Percentiles rank a stretch among this genome's conserved stretches.
Evolutionary conservation across 1,284 basidiomycete genomes (phyloP).

Genomic region (Baeospora myosura): DNA sequence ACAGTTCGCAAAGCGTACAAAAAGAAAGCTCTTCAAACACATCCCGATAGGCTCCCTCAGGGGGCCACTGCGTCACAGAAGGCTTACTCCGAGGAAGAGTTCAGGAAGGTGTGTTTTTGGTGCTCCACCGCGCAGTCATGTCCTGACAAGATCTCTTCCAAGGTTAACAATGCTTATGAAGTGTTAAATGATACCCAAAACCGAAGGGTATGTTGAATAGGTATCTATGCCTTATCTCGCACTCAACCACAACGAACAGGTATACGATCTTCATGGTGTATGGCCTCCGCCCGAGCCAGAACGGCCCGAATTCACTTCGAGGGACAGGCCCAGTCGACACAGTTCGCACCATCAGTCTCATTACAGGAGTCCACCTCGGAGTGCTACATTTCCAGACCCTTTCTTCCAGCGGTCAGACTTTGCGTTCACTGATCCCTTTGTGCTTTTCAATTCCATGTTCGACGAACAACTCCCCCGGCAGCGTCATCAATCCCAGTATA

Average conservation of each 20-base stretch:
- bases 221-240: slow-evolving; percentile 1
- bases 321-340: slow-evolving; percentile 14
- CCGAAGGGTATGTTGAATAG: slow-evolving; percentile 26
- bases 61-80: slow-evolving; percentile 33
- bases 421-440: slow-evolving; percentile 65
- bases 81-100: slow-evolving; percentile 34
- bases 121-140: background rate
- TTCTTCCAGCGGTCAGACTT: slow-evolving; percentile 23
- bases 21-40: background rate
- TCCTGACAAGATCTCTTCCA: background rate
- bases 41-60: slow-evolving; percentile 1
- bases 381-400: slow-evolving; percentile 22
- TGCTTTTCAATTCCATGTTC: slow-evolving; percentile 63
- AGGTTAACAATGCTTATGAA: slow-evolving; percentile 49
- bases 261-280: slow-evolving; percentile 63
- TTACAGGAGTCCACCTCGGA: slow-evolving; percentile 25
- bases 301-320: slow-evolving; percentile 20
- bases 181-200: slow-evolving; percentile 39
- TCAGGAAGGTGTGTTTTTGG: slow-evolving; percentile 30
- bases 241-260: slow-evolving; percentile 23
- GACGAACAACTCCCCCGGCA: slow-evolving; percentile 29
- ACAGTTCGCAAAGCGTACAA: slow-evolving; percentile 2
- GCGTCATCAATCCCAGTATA: slow-evolving; percentile 5
- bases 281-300: slow-evolving; percentile 57
- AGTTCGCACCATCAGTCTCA: slow-evolving; percentile 19